Conservation (phyloP, 2,329 filamentous ascomycete species). For the Talaromyces albobiverticillius region DNA sequence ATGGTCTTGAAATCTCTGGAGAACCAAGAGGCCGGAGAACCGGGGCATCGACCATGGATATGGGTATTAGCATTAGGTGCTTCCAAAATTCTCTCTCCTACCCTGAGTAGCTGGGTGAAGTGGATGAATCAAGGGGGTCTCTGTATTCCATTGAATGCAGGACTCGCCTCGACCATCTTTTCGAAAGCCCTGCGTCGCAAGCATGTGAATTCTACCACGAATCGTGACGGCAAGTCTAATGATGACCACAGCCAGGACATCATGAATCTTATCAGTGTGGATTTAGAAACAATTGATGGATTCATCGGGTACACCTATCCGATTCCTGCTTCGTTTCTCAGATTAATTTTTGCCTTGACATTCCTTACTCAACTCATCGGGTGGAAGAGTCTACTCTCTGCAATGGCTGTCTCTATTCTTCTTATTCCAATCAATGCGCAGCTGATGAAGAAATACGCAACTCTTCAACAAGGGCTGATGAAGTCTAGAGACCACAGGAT, state of each 20-base stretch:
- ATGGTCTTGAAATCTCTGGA: constrained; percentile 66
- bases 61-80: constrained; percentile 65
- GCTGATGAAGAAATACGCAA: constrained; percentile 52
- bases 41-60: constrained; percentile 59
- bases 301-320: constrained; percentile 48
- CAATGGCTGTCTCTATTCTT: constrained; percentile 60
- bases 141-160: constrained; percentile 64
- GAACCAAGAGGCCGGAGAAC: constrained; percentile 44
- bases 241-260: constrained; percentile 64
- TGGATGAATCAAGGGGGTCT: constrained; percentile 66
- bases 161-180: constrained; percentile 71
- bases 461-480: constrained; percentile 68
- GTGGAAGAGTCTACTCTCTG: constrained; percentile 66
- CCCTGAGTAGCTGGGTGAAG: constrained; percentile 63
- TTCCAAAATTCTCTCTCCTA: constrained; percentile 54
- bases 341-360: background rate
- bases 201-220: constrained; percentile 57
- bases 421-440: constrained; percentile 64
- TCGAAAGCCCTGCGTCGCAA: constrained; percentile 74
- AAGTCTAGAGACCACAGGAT: constrained; percentile 72
- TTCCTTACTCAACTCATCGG: constrained; percentile 54
- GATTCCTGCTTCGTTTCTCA: background rate
- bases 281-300: constrained; percentile 65
- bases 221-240: constrained; percentile 42
- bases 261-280: constrained; percentile 75